Evolutionary conservation across 2,329 filamentous ascomycete species (phyloP), one percentile per base, ranked within the genome.

Genomic region (Fusarium buxicola): DNA sequence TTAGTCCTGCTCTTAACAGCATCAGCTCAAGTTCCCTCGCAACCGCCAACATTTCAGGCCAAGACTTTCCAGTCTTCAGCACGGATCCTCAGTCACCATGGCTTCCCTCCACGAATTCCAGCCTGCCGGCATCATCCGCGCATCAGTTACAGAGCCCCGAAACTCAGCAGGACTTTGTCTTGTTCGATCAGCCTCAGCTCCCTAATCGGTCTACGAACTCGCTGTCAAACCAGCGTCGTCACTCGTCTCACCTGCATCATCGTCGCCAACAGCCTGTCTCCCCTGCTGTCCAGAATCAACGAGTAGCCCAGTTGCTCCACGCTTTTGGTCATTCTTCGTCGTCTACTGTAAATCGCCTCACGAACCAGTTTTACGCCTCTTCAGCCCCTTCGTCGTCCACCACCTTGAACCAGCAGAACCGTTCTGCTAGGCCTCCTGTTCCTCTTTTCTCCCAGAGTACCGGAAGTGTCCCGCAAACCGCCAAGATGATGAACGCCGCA

Each of bases 81-180:
- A 93, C 90, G 90, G 90, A 90, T 91, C 86, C 87, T 78, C 83
- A 84, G 80, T 86, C 87, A 92, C 72, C 84, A 94, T 94, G 91
- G 91, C 89, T 84, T 88, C 86, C 89, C 84, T 88, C 87, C 82
- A 86, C 81, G 82, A 81, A 83, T 74, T 72, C 81, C 77, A 85
- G 81, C 83, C 84, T 82, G 84, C 85, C 85, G 86, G 86, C 85
- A 81, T 71, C 79, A 80, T 76, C 85, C 81, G 82, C 82, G 81
- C 85, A 81, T 69, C 79, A 86, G 78, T 76, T 80, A 77, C 79
- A 80, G 76, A 82, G 79, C 76, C 80, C 82, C 69, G 74, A 76
- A 69, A 69, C 66, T 55, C 85, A 85, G 73, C 84, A 89, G 83
- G 90, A 93, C 88, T 93, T 93, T 77, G 88, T 91, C 80, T 86